Evolutionary conservation across 371 early-diverging fungal genomes (phyloP).

Genomic region (Globomyces sp.): DNA sequence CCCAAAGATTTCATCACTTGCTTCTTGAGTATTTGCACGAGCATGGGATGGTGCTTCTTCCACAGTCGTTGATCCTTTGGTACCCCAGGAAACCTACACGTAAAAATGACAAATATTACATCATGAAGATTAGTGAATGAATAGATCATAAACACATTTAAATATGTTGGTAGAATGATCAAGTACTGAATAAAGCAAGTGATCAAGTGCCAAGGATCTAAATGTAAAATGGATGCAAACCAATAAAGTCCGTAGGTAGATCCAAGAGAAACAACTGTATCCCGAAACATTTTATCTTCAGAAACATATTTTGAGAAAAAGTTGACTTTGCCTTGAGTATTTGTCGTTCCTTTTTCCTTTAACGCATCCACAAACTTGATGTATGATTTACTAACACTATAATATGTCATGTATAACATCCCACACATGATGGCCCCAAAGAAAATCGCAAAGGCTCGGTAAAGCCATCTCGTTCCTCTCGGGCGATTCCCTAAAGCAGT

Average conservation of each 20-base stretch:
- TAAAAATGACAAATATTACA: constrained; percentile 44
- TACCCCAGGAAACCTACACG: constrained; percentile 88
- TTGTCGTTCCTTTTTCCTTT: background rate
- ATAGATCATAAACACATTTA: constrained; percentile 86
- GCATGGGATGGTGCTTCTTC: constrained; percentile 21
- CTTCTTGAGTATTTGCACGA: constrained; percentile 35
- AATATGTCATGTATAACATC: constrained; percentile 40
- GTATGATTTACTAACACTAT: constrained; percentile 20
- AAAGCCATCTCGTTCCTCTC: constrained; percentile 75
- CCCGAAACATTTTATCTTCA: constrained; percentile 57
- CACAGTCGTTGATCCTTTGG: constrained; percentile 56
- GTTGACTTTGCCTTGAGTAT: background rate
- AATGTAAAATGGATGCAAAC: constrained; percentile 68
- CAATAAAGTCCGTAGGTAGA: constrained; percentile 86
- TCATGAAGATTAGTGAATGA: constrained; percentile 69
- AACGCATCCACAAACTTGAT: background rate
- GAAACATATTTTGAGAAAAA: constrained; percentile 2
- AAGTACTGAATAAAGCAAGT: constrained; percentile 74
- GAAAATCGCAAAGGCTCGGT: constrained; percentile 54
- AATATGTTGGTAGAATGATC: constrained; percentile 63
- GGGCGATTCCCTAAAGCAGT: constrained; percentile 86
- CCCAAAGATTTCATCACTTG: constrained; percentile 58
- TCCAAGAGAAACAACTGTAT: constrained; percentile 70
- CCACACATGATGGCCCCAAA: constrained; percentile 70
- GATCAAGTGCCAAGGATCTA: constrained; percentile 88